phyloP scores from a whole-genome alignment of 805 yeast species.

The Scheffersomyces ergatensis region DNA sequence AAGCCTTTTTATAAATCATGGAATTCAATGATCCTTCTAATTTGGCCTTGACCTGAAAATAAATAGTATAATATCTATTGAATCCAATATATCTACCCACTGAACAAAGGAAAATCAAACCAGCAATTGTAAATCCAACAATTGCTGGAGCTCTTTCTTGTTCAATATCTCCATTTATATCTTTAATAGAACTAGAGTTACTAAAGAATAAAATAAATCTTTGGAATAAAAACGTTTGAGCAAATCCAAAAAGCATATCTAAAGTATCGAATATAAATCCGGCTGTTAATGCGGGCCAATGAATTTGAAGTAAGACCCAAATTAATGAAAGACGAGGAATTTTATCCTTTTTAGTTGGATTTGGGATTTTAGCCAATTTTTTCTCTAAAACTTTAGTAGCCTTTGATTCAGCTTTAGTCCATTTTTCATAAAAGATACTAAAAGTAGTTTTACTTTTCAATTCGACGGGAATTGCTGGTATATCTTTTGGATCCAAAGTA shows the following conservation, averaged over 20 bases:
- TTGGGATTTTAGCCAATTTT: slow-evolving; percentile 6
- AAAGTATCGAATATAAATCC: slow-evolving; percentile 15
- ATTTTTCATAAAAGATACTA: slow-evolving; percentile 16
- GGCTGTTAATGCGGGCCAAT: slow-evolving; percentile 9
- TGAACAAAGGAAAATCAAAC: slow-evolving; percentile 22
- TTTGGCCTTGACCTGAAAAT: slow-evolving; percentile 11
- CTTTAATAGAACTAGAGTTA: slow-evolving; percentile 4
- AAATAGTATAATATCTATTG: slow-evolving; percentile 16
- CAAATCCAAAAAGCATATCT: slow-evolving; percentile 19
- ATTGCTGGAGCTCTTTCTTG: slow-evolving; percentile 20
- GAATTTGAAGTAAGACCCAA: slow-evolving; percentile 15
- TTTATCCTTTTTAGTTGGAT: slow-evolving; percentile 8
- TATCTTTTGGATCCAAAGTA: slow-evolving; percentile 44
- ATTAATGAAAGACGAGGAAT: slow-evolving; percentile 19
- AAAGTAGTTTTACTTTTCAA: slow-evolving; percentile 14
- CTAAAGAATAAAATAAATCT: slow-evolving; percentile 25
- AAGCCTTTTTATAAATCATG: slow-evolving; percentile 25
- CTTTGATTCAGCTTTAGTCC: slow-evolving; percentile 16
- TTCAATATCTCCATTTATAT: not conserved
- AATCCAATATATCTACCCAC: slow-evolving; percentile 19
- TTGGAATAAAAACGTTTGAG: slow-evolving; percentile 30
- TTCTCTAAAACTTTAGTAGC: slow-evolving; percentile 7
- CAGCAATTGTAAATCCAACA: slow-evolving; percentile 22
- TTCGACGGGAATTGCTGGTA: slow-evolving; percentile 49
- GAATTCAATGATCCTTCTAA: slow-evolving; percentile 20